These are phyloP conservation scores for Paramyrothecium sp. DNA, from an alignment of 2,329 filamentous ascomycete species.

Conservation along the genomic window DNA sequence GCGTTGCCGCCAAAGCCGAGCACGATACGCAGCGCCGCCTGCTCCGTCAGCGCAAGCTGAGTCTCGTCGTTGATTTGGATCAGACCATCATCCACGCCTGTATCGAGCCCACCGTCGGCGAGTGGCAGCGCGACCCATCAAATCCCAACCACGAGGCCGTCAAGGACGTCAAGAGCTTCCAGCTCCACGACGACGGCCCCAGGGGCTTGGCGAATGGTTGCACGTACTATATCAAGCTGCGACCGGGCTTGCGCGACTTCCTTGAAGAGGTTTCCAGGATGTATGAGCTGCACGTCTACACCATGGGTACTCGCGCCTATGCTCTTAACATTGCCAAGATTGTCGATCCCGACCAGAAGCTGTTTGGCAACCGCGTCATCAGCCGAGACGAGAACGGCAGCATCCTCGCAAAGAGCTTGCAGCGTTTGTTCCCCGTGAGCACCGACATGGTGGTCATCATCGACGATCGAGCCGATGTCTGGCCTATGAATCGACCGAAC, in stretches of 20 bases:
- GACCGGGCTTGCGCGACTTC: conserved; percentile 81
- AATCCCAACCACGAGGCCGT: conserved; percentile 92
- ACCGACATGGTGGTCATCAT: conserved; percentile 99
- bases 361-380: conserved; percentile 93
- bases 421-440: conserved; percentile 90
- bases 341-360: conserved; percentile 82
- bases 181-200: conserved; percentile 82
- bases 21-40: conserved; percentile 83
- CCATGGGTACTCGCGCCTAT: conserved; percentile 98
- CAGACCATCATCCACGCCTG: conserved; percentile 98
- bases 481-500: conserved; percentile 86
- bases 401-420: conserved; percentile 84
- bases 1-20: conserved; percentile 78
- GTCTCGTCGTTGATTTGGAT: conserved; percentile 92
- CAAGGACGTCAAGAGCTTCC: conserved; percentile 84
- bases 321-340: conserved; percentile 89
- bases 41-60: conserved; percentile 78
- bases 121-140: conserved; percentile 86
- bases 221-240: conserved; percentile 98
- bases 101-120: conserved; percentile 91
- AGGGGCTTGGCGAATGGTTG: conserved; percentile 68
- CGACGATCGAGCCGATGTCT: conserved; percentile 94
- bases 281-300: conserved; percentile 97
- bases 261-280: conserved; percentile 72
- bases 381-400: conserved; percentile 97